Evolutionary conservation across 768 basidiomycete genomes (phyloP), one percentile per base, ranked within the genome.

Genomic region (Cystobasidium onofrii): DNA sequence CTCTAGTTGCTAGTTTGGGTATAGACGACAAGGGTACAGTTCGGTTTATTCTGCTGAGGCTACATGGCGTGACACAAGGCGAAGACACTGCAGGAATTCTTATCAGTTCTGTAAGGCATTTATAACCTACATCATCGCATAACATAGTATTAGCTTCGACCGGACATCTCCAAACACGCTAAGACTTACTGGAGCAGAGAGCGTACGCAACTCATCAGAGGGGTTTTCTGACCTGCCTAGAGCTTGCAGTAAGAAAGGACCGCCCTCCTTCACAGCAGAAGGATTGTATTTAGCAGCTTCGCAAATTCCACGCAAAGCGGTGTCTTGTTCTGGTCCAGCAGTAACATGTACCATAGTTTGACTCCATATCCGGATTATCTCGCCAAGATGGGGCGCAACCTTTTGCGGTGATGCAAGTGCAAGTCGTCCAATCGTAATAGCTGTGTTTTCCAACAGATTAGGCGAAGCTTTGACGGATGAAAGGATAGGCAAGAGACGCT

Each of bases 251-350:
- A 99, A 96, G 90, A 90, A 98, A 20, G 33, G 63, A 82, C 88
- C 75, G 67, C 90, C 92, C 87, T 92, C 92, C 54, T 90, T 86
- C 73, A 98, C 91, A 1, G 93, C 96, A 75, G 87, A 86, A 20
- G 96, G 96, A 81, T 98, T 99, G 39, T 87, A 87, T 81, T 93
- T 91, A 74, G 97, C 92, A 43, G 97, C 88, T 34, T 91, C 91
- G 82, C 96, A 99, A 78, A 99, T 87, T 1, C 96, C 96, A 71
- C 93, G 86, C 87, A 98, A 98, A 4, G 96, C 96, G 23, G 93
- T 95, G 79, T 97, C 96, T 83, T 98, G 98, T 84, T 99, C 96
- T 78, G 97, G 94, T 78, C 98, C 98, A 78, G 98, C 95, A 75
- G 95, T 88, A 81, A 98, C 98, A 82, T 98, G 96, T 80, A 92